phyloP scores from a whole-genome alignment of 495 filamentous ascomycete species.

The Hypoxylon cercidicola region DNA sequence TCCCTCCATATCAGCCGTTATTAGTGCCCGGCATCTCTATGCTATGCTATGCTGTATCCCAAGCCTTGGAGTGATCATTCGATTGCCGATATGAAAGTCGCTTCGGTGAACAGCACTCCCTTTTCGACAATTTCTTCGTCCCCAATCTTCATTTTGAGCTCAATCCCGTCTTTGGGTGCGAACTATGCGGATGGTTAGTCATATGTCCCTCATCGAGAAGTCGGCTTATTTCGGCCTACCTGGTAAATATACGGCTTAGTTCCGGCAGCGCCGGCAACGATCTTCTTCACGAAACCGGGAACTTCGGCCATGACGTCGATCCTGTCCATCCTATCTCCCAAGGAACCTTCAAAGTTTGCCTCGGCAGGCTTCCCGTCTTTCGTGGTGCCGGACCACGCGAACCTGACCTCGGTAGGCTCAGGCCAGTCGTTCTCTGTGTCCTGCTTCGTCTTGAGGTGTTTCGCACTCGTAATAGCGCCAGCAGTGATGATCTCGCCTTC shows the following conservation, averaged over 20 bases:
- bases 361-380: constrained; percentile 77
- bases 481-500: constrained; percentile 83
- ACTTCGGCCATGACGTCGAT: constrained; percentile 97
- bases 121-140: constrained; percentile 79
- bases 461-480: constrained; percentile 67
- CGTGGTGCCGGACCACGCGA: constrained; percentile 79
- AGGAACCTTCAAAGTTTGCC: constrained; percentile 72
- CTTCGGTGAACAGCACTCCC: constrained; percentile 82
- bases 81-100: constrained; percentile 83
- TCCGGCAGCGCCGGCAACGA: constrained; percentile 86
- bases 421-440: constrained; percentile 90
- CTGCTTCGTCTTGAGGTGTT: constrained; percentile 72
- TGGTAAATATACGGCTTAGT: constrained; percentile 98
- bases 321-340: constrained; percentile 80
- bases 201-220: not conserved
- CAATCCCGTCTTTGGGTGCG: constrained; percentile 65
- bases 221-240: constrained; percentile 57
- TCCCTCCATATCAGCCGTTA: constrained; percentile 9
- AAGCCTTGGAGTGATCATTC: constrained; percentile 25
- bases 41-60: constrained; percentile 21
- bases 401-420: constrained; percentile 79
- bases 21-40: constrained; percentile 21
- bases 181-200: constrained; percentile 60
- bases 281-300: constrained; percentile 91
- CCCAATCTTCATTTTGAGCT: constrained; percentile 83